Base-by-base conservation (phyloP, 805 yeast genomes). In the Saccharomycopsis lassenensis region DNA sequence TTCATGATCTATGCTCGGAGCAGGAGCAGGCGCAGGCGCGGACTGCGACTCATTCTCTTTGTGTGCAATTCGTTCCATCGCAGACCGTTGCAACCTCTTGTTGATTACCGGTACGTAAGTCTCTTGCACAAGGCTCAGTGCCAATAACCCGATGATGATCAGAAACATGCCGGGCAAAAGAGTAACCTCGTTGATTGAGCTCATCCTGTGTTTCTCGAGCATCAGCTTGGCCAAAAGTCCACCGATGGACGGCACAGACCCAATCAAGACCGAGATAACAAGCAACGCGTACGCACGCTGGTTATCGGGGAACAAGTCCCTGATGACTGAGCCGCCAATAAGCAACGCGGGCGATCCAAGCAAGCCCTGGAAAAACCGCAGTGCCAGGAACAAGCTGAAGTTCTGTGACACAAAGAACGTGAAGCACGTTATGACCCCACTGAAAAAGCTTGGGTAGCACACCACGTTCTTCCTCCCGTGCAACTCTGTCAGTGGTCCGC, bases 261-360 rank as follows among this genome's bases (percentile, higher is more conserved):
- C 31, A 17, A 40, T 33, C 18, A 29, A 24, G 10, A 32, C 29
- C 5, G 44, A 35, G 18, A 40, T 32, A 4, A 29, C 14, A 10
- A 25, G 23, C 17, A 40, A 26, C 4, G 28, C 40, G 15, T 30
- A 36, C 3, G 40, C 21, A 25, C 44, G 24, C 4, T 26, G 24
- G 21, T 26, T 29, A n/a, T 40, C 40, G 14, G 36, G 24, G 16
- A 28, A 40, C 15, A 40, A 15, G 22, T 40, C 44, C 4, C 29
- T 33, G 6, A 40, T n/a, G 2, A 40, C 44, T 4, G 40, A 31
- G 5, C 36, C 40, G 3, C 37, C 37, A 11, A 37, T 35, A 15
- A 40, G 26, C n/a, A 37, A 21, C 14, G 29, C 44, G n/a, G 44
- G 40, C 4, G 44, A 32, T 2, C 40, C 44, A 7, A 40, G 27